Evolutionary conservation across 2,329 filamentous ascomycete genomes (phyloP), one percentile per base, ranked within the genome.

Genomic region (Fusarium sp.): DNA sequence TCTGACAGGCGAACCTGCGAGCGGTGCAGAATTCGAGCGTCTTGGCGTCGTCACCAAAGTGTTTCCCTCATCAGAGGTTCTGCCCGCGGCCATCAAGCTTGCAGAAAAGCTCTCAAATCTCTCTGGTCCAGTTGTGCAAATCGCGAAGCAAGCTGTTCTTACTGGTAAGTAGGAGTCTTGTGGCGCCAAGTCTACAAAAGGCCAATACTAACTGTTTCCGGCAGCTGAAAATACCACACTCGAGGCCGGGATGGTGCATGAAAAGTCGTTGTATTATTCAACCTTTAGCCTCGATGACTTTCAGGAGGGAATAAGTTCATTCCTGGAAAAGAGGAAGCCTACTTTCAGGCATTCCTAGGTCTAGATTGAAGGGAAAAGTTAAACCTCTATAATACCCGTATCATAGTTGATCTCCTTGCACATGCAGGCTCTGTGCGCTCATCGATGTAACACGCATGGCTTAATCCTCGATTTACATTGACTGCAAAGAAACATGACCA

Each of bases 81-180:
- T 74, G 6, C 29, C 53, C 2, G 64, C 67, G 2, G 71, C 71
- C 7, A 69, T 46, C 0, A 53, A 53, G 1, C 42, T 73, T 3
- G 71, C 67, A 7, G 71, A 74, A 38, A 74, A 65, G 24, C 68
- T 73, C 20, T 68, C 71, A 6, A 44, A 14, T 36, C 64, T 74
- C 0, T 73, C 71, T 2, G 67, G 44, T 8, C 71, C 71, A 0
- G 71, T 74, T 9, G 51, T 73, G 20, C 64, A 24, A 6, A 71
- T 55, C 3, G 71, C 71, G n/a, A 73, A 73, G 9, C 72, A 74
- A 40, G 71, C 71, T 8, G 71, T 73, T 7, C 49, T 74, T 22
- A 72, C 67, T 44, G 57, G 71, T 72, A 62, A 22, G n/a, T n/a
- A n/a, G n/a, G n/a, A n/a, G n/a, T n/a, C n/a, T n/a, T n/a, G n/a